A percentile compares a stretch with the other conserved stretches of the same genome.
phyloP scores from a whole-genome alignment of 1,139 yeast species.

The Yamadazyma diddensiae region DNA sequence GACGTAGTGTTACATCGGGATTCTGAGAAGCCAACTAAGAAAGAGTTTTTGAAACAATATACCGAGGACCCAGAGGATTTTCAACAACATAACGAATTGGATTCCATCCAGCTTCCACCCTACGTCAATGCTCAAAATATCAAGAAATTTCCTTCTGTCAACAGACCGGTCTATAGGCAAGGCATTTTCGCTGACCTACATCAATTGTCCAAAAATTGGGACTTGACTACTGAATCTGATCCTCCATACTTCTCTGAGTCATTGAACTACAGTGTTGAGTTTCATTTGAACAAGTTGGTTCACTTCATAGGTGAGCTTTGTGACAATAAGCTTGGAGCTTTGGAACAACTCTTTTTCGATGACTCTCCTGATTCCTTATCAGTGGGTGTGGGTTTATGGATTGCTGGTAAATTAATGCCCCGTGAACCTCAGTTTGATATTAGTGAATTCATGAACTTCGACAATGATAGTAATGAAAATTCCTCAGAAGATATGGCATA shows the following conservation, averaged over 20 bases:
- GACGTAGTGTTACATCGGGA: too few relatives aligned
- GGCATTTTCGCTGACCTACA: constrained; percentile 19
- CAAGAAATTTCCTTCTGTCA: constrained; percentile 10
- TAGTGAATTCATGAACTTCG: constrained; percentile 19
- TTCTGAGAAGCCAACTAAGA: constrained; percentile 3
- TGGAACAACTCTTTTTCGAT: constrained; percentile 13
- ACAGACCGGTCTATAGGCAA: constrained; percentile 4
- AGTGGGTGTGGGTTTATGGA: constrained; percentile 27
- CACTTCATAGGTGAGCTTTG: constrained; percentile 10
- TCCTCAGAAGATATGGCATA: constrained; percentile 16
- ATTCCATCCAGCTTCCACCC: constrained; percentile 39
- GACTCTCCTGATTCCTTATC: background rate
- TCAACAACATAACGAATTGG: constrained; percentile 25
- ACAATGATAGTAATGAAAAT: constrained; percentile 14
- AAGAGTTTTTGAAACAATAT: constrained; percentile 9
- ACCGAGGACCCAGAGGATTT: constrained; percentile 10
- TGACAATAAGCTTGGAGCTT: constrained; percentile 5
- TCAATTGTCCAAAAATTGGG: constrained; percentile 18
- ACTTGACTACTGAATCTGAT: background rate
- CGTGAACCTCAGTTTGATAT: background rate
- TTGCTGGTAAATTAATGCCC: constrained; percentile 15
- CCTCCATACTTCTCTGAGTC: constrained; percentile 12
- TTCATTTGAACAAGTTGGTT: constrained; percentile 14
- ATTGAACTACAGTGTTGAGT: constrained; percentile 17
- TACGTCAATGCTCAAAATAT: constrained; percentile 34